A percentile compares a stretch with the other conserved stretches of the same genome.
Conservation (phyloP, 106 monocot genomes). For the Apostasia ramifera region DNA sequence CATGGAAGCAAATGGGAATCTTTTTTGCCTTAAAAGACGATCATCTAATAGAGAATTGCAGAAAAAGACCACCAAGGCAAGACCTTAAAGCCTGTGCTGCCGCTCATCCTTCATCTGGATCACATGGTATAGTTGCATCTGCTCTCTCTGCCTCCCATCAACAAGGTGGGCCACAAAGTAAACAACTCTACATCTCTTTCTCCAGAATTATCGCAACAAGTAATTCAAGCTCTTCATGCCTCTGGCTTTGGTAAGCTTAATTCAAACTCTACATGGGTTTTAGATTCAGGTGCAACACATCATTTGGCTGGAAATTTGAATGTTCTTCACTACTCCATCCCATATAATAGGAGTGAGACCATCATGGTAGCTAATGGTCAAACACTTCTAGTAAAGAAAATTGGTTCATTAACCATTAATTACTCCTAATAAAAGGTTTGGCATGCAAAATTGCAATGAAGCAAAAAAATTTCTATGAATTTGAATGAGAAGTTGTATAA, state of each 20-base stretch:
- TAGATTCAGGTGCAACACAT: constrained; percentile 8
- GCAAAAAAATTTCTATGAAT: no score
- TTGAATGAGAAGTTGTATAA: no score
- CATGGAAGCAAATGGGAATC: no score
- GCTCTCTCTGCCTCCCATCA: background rate
- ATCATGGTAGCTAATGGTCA: constrained; percentile 7
- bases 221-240: constrained; percentile 11
- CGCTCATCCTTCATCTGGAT: background rate
- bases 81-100: constrained; percentile 1
- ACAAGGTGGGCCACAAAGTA: background rate
- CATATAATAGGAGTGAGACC: background rate
- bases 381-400: constrained; percentile 4
- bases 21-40: background rate
- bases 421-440: background rate
- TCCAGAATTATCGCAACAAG: background rate
- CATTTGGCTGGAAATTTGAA: constrained; percentile 3
- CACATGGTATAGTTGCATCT: background rate
- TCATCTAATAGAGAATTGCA: constrained; percentile 13
- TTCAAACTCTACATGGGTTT: background rate
- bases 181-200: background rate
- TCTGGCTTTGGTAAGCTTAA: constrained; percentile 7
- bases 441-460: no score
- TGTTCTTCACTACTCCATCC: background rate
- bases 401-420: constrained; percentile 2
- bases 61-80: background rate